A percentile compares a stretch with the other conserved stretches of the same genome.
Evolutionary conservation across 2,329 filamentous ascomycete genomes (phyloP).

Genomic region (Ramichloridium luteum): DNA sequence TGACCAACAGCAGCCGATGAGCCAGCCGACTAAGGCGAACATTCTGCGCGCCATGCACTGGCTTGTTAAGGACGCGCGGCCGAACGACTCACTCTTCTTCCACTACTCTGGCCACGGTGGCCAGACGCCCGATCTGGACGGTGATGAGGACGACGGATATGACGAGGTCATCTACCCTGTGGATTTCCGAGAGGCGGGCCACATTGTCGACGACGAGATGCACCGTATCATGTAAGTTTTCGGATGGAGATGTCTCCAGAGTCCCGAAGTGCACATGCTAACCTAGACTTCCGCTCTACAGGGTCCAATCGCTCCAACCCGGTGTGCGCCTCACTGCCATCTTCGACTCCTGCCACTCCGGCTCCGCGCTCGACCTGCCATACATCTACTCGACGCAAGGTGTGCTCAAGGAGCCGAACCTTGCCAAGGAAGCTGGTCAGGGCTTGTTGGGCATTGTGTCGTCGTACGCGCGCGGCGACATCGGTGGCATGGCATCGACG

Average conservation of each 20-base stretch:
- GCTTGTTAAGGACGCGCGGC: constrained; percentile 83
- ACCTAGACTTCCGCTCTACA: too few species aligned
- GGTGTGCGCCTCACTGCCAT: constrained; percentile 77
- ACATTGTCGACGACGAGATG: constrained; percentile 77
- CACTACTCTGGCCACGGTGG: constrained; percentile 87
- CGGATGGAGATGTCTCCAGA: too few species aligned
- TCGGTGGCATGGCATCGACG: constrained; percentile 66
- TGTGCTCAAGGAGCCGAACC: constrained; percentile 67
- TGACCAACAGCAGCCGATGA: constrained; percentile 95
- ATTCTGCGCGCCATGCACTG: constrained; percentile 95
- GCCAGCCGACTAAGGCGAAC: constrained; percentile 90
- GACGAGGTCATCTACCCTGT: constrained; percentile 78
- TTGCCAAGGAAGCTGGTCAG: constrained; percentile 66
- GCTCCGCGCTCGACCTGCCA: constrained; percentile 63
- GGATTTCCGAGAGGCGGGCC: constrained; percentile 65
- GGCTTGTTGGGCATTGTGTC: constrained; percentile 60
- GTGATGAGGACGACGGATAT: constrained; percentile 70
- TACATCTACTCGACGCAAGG: constrained; percentile 74
- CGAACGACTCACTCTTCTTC: constrained; percentile 93
- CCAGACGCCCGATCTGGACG: constrained; percentile 67
- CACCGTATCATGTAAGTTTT: constrained; percentile 54
- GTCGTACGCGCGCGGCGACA: constrained; percentile 71
- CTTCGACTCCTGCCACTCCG: constrained; percentile 72
- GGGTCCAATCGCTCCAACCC: constrained; percentile 59
- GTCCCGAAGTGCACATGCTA: too few species aligned